phyloP scores from a whole-genome alignment of 2,329 filamentous ascomycete species.

The Lachnellula cervina region DNA sequence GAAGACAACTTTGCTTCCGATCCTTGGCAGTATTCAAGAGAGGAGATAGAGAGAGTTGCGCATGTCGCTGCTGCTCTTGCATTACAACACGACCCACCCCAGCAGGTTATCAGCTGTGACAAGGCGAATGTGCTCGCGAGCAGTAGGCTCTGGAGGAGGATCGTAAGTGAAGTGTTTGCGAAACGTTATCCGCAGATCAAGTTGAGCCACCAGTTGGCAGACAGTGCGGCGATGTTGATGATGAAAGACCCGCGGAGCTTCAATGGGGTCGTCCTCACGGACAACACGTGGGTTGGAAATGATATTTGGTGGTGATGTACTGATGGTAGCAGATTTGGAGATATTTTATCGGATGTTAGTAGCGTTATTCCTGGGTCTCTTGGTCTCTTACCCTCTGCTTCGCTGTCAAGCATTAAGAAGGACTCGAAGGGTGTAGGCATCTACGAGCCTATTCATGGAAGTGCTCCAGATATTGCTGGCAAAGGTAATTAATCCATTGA shows the following conservation, averaged over 20 bases:
- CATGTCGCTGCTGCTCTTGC: constrained; percentile 75
- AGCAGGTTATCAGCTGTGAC: constrained; percentile 77
- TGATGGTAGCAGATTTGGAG: constrained; percentile 85
- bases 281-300: constrained; percentile 46
- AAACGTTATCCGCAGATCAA: constrained; percentile 81
- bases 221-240: constrained; percentile 91
- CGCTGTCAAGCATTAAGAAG: constrained; percentile 60
- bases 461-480: constrained; percentile 84
- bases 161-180: constrained; percentile 73
- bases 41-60: constrained; percentile 81
- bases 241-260: constrained; percentile 81
- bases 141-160: constrained; percentile 78
- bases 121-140: constrained; percentile 95
- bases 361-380: constrained; percentile 86
- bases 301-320: constrained; percentile 64
- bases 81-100: constrained; percentile 45
- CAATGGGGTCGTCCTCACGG: constrained; percentile 84
- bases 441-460: constrained; percentile 93
- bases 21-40: constrained; percentile 92
- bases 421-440: constrained; percentile 46
- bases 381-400: constrained; percentile 79
- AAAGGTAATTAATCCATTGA: not conserved
- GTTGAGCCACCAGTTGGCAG: constrained; percentile 82
- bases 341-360: constrained; percentile 90
- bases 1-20: constrained; percentile 85